Base-by-base conservation (phyloP, 208 protist species). In the Herpetomonas tarakana region DNA sequence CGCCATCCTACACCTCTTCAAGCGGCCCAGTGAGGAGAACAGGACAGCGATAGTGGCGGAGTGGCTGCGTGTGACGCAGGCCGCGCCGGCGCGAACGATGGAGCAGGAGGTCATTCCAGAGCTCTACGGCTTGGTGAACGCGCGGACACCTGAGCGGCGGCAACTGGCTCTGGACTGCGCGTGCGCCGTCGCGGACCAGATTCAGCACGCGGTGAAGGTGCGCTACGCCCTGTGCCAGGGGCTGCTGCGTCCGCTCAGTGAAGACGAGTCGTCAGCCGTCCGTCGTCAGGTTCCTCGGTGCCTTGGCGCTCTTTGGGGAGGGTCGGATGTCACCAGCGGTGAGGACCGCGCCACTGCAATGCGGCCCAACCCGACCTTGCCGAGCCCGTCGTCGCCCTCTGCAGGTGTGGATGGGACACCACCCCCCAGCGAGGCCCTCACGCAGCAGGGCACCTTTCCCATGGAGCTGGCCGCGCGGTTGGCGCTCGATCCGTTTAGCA, bases 21-120 rank as follows among this genome's bases (percentile, higher is more conserved):
- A 61, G 45, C 76, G 76, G 6, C 86, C 86, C 3, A 75, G 44
- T 30, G 18, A 45, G 4, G 71, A 79, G 58, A 67, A 83, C 49
- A 62, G 81, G 11, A 52, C 58, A 0, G 57, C 68, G 19, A 64
- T 85, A 12, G 76, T 69, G 47, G 68, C 74, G 28, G 79, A 77
- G 52, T 92, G 78, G 75, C 65, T 74, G 22, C 65, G 63, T 26
- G 71, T 77, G 4, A 67, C 81, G n/a, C 65, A 70, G 27, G 53
- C 74, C n/a, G 65, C 68, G 12, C 39, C 71, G 29, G 44, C 30
- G 30, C 60, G 68, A 25, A 35, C 71, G 35, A 66, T 88, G 27
- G 70, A 88, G 53, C 65, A 79, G 46, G 86, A 86, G 64, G 50
- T 89, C 16, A 75, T 87, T 26, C 76, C 81, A 11, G 76, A 89